These are phyloP conservation scores for Carpinus viminea DNA, from an alignment of 306 rosid species.

Conservation along the genomic window DNA sequence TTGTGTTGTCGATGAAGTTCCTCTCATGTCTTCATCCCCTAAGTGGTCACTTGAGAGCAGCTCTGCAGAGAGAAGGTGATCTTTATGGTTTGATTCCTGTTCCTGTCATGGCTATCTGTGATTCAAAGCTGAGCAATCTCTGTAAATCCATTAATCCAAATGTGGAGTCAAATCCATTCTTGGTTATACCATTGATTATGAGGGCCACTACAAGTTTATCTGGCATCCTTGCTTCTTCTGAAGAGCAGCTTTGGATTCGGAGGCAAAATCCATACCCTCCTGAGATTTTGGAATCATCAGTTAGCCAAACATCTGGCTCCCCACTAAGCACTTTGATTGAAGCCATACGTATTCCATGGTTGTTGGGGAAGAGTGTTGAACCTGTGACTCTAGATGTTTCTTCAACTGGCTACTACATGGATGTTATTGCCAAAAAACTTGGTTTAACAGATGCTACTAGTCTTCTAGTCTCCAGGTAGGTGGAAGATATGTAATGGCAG, in stretches of 20 bases:
- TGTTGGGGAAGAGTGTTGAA: slow-evolving; percentile 57
- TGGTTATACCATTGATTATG: slow-evolving; percentile 52
- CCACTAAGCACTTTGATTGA: slow-evolving; percentile 42
- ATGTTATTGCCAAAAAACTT: slow-evolving; percentile 74
- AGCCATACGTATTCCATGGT: slow-evolving; percentile 63
- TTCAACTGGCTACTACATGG: slow-evolving; percentile 69
- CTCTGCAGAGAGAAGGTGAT: slow-evolving; percentile 66
- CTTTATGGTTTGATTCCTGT: slow-evolving; percentile 60
- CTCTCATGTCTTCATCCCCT: slow-evolving; percentile 71
- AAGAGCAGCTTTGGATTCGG: slow-evolving; percentile 60
- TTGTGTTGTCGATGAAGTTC: slow-evolving; percentile 55
- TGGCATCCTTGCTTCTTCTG: slow-evolving; percentile 49
- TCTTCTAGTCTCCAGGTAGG: slow-evolving; percentile 80
- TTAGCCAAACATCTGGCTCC: slow-evolving; percentile 30
- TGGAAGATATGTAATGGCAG: slow-evolving; percentile 7
- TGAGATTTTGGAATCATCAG: slow-evolving; percentile 49
- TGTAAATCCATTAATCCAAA: slow-evolving; percentile 68
- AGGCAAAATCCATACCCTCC: slow-evolving; percentile 63
- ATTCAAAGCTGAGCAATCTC: slow-evolving; percentile 54
- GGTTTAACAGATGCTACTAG: slow-evolving; percentile 62
- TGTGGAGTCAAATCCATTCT: slow-evolving; percentile 74
- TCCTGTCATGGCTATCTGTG: slow-evolving; percentile 61
- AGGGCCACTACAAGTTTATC: slow-evolving; percentile 54
- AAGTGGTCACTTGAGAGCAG: slow-evolving; percentile 81
- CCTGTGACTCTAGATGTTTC: slow-evolving; percentile 57